Percentiles rank a stretch among this genome's conserved stretches.
These are phyloP conservation scores for Sporobolomyces roseus DNA, from an alignment of 768 basidiomycete species.

Conservation along the genomic window DNA sequence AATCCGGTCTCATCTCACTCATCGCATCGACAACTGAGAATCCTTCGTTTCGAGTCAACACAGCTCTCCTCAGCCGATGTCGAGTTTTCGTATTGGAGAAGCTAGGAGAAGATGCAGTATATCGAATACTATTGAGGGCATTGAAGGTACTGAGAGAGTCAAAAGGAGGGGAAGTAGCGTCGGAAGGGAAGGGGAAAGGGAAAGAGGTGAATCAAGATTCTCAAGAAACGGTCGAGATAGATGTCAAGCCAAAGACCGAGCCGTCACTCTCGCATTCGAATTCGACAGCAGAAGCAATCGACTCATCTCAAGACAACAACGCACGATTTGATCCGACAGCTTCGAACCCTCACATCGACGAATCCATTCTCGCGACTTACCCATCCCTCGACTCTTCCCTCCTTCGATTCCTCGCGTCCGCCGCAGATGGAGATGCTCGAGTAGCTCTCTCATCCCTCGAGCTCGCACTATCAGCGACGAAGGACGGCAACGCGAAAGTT, in stretches of 20 bases:
- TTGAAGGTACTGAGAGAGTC: slow-evolving; percentile 33
- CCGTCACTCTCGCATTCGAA: no score
- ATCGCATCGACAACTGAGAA: slow-evolving; percentile 74
- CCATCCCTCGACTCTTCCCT: slow-evolving; percentile 24
- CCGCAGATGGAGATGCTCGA: slow-evolving; percentile 45
- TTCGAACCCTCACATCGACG: neutral
- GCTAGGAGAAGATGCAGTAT: slow-evolving; percentile 63
- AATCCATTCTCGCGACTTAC: slow-evolving; percentile 34
- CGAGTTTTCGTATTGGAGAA: slow-evolving; percentile 72
- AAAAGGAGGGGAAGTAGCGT: neutral
- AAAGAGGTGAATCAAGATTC: neutral
- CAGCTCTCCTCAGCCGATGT: slow-evolving; percentile 42
- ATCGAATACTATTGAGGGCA: slow-evolving; percentile 60
- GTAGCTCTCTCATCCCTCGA: slow-evolving; percentile 74
- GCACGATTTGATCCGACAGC: neutral
- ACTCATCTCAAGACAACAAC: neutral
- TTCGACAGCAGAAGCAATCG: no score
- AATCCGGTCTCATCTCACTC: slow-evolving; percentile 70
- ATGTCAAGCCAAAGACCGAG: no score
- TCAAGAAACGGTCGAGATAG: no score
- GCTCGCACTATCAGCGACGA: slow-evolving; percentile 56
- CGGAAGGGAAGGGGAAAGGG: slow-evolving; percentile 5
- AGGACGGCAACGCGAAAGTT: neutral
- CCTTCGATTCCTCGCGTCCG: slow-evolving; percentile 40
- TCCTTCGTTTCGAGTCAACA: slow-evolving; percentile 61